Conservation (phyloP, 805 yeast genomes). For the Naumovozyma castellii region DNA sequence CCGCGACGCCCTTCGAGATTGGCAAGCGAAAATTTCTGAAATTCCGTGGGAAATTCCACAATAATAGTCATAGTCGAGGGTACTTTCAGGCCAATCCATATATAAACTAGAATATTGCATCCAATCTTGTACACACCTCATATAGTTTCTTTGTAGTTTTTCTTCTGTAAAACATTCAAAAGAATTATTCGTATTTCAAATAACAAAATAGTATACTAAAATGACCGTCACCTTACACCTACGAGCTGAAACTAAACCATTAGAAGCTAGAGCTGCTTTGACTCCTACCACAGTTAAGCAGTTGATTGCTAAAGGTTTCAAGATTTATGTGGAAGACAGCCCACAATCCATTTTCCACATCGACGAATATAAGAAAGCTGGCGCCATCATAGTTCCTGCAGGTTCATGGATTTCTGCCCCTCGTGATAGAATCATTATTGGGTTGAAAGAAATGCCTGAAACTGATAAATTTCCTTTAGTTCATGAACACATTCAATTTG, state of each 20-base stretch:
- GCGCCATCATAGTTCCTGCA: conserved; percentile 81
- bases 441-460: conserved; percentile 93
- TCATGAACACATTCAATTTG: conserved; percentile 96
- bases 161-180: too few relatives aligned
- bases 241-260: conserved; percentile 94
- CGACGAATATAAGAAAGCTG: conserved; percentile 68
- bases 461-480: conserved; percentile 79
- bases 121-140: too few relatives aligned
- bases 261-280: conserved; percentile 94
- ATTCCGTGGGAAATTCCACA: not conserved
- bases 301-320: conserved; percentile 78
- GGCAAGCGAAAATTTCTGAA: not conserved
- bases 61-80: not conserved
- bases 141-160: too few relatives aligned
- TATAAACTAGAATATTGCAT: too few relatives aligned
- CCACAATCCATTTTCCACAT: conserved; percentile 71
- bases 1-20: not conserved
- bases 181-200: too few relatives aligned
- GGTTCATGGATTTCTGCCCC: conserved; percentile 95
- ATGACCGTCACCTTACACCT: conserved; percentile 62
- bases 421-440: conserved; percentile 76
- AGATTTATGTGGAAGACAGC: conserved; percentile 79
- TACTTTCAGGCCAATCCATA: too few relatives aligned
- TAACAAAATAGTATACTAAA: too few relatives aligned
- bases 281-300: conserved; percentile 86